Conservation (phyloP, 495 filamentous ascomycete species). For the Diplogelasinospora grovesii region DNA sequence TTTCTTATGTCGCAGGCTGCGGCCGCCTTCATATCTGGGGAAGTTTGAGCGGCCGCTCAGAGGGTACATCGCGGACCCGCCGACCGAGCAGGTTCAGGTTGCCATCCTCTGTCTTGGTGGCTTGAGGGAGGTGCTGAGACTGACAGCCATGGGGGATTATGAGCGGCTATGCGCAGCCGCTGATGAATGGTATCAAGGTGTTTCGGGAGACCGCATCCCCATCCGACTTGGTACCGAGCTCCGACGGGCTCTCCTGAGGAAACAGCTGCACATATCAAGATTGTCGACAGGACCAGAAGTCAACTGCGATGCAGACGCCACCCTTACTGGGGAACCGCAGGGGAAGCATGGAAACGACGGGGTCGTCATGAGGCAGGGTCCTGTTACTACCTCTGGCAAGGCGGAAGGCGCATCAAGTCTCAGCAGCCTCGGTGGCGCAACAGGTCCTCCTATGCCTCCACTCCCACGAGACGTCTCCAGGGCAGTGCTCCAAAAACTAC, state of each 20-base stretch:
- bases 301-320: too few relatives aligned
- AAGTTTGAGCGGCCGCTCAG: not conserved
- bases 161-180: not conserved
- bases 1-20: not conserved
- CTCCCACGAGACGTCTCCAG: not conserved
- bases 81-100: slow-evolving; percentile 1
- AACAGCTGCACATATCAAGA: too few relatives aligned
- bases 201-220: too few relatives aligned
- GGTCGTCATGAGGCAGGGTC: too few relatives aligned
- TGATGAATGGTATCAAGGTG: slow-evolving; percentile 1
- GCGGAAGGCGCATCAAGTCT: not conserved
- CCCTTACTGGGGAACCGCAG: too few relatives aligned
- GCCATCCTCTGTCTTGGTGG: slow-evolving; percentile 3
- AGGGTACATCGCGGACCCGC: not conserved
- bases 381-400: too few relatives aligned
- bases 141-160: not conserved
- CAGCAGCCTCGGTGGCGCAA: not conserved
- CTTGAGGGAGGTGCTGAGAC: not conserved
- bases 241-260: too few relatives aligned
- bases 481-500: not conserved
- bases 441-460: not conserved
- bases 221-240: too few relatives aligned
- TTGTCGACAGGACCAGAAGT: too few relatives aligned
- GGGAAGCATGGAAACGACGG: too few relatives aligned
- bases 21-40: not conserved